A percentile compares a stretch with the other conserved stretches of the same genome.
Conservation (phyloP, 2,329 filamentous ascomycete species). For the Dactylellina drechsleri region DNA sequence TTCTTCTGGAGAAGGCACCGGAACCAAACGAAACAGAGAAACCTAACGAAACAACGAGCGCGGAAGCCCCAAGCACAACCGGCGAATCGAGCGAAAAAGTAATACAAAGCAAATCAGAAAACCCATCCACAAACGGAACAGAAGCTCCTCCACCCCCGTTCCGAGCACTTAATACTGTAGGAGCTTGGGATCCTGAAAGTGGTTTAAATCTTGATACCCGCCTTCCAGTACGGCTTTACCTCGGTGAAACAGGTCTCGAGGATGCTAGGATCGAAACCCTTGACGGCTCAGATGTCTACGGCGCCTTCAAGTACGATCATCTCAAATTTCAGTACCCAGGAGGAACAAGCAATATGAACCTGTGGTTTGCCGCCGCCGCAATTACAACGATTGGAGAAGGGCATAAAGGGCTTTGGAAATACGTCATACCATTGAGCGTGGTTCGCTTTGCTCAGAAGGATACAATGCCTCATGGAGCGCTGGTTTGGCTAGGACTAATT, state of each 20-base stretch:
- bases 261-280: conserved; percentile 45
- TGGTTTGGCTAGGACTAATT: conserved; percentile 68
- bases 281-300: conserved; percentile 57
- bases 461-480: conserved; percentile 70
- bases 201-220: conserved; percentile 17
- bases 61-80: conserved; percentile 31
- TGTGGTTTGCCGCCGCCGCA: conserved; percentile 69
- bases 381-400: conserved; percentile 69
- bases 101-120: conserved; percentile 16
- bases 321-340: conserved; percentile 54
- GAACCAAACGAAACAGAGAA: conserved; percentile 57
- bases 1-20: conserved; percentile 56
- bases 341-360: conserved; percentile 61
- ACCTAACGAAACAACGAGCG: not conserved
- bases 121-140: conserved; percentile 13
- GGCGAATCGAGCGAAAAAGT: conserved; percentile 37
- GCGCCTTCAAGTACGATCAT: conserved; percentile 64
- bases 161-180: conserved; percentile 39
- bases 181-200: conserved; percentile 29
- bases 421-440: conserved; percentile 68
- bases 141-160: conserved; percentile 41
- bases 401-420: conserved; percentile 71
- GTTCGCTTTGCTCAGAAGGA: conserved; percentile 66
- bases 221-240: conserved; percentile 41
- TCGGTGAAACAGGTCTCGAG: conserved; percentile 44